Base-by-base conservation (phyloP, 331 rosid species). In the Quercus lobata region DNA sequence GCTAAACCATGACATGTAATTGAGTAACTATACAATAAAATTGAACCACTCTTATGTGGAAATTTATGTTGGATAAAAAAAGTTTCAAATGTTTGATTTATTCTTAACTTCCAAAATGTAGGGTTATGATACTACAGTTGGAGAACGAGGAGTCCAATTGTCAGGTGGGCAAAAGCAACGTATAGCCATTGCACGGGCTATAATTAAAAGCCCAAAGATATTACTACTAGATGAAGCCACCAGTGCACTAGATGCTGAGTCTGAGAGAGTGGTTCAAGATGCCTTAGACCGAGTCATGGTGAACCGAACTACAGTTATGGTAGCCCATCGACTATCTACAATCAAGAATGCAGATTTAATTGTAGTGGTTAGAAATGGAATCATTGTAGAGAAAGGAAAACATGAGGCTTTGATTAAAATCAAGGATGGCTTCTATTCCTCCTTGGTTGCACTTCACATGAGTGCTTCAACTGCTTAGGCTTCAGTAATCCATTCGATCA, bases 81-180 rank as follows among this genome's bases (percentile, higher is more conserved):
- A 7, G 11, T 37, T 37, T 37, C 11, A 37, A 7, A 37, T 37
- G 46, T 37, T 37, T 37, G 7, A 37, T 37, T 72, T 76, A 41
- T 73, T 69, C 56, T 62, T 57, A n/a, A 9, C 46, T 37, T 41
- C 41, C 34, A 24, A 44, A n/a, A 22, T 24, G 55, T 25, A 88
- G 84, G 92, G 94, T 6, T 90, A 90, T 80, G 89, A 88, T 10
- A 81, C 90, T 2, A 34, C 46, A 6, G 94, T 86, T 22, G 92
- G 89, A 69, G 92, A 90, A 53, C 70, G 92, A 63, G 92, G 92
- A 53, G 57, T 78, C 22, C 90, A 86, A 24, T 77, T 90, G 35
- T 87, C 93, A 0, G 90, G 92, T 1, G 88, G 90, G 21, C 92
- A 89, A 29, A 89, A 89, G 66, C 90, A 89, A 57, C 53, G 92